A percentile compares a stretch with the other conserved stretches of the same genome.
Conservation (phyloP, 1,284 basidiomycete genomes). For the Leccinum subrobustum region DNA sequence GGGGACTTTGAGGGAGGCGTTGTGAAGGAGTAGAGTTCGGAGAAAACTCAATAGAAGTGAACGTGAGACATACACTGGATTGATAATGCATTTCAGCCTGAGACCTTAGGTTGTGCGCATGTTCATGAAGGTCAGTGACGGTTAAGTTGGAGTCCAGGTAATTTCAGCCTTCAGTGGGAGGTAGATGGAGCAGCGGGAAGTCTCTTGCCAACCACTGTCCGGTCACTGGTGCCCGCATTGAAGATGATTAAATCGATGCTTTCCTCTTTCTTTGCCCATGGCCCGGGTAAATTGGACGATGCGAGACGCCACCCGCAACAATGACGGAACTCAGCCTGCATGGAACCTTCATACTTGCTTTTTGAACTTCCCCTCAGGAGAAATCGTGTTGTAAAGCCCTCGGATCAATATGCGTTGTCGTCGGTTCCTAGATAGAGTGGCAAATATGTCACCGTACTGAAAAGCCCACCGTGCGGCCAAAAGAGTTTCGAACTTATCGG, state of each 20-base stretch:
- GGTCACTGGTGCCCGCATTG: not conserved
- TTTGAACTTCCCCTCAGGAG: not conserved
- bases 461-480: not conserved
- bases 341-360: constrained; percentile 3
- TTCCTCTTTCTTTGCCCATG: not conserved
- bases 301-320: not conserved
- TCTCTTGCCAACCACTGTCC: not conserved
- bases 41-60: constrained; percentile 6
- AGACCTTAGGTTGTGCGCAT: not conserved
- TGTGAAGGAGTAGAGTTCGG: not conserved
- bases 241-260: not conserved
- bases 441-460: not conserved
- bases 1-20: not conserved
- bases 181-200: not conserved
- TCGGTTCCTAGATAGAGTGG: constrained; percentile 7
- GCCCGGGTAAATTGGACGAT: not conserved
- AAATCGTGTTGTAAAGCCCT: constrained; percentile 17
- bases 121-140: not conserved
- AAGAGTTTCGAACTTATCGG: not conserved
- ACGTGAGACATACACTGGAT: not conserved
- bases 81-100: not conserved
- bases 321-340: not conserved
- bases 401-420: constrained; percentile 11
- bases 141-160: not conserved
- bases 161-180: not conserved